Evolutionary conservation across 2,329 filamentous ascomycete species (phyloP).

Genomic region (Arachnomyces sp.): DNA sequence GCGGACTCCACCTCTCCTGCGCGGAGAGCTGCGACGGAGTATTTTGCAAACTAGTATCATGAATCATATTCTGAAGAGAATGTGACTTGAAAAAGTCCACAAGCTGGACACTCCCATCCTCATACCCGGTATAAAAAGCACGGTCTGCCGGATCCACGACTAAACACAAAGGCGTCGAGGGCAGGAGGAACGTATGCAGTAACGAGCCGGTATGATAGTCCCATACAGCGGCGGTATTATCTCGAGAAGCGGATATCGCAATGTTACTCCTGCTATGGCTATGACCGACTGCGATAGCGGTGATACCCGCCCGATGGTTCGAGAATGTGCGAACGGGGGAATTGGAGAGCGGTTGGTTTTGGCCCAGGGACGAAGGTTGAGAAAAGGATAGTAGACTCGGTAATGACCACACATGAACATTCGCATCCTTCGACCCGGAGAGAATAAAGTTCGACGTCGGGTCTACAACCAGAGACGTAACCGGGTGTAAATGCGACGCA

Average conservation of each 20-base stretch:
- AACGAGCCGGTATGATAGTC: constrained; percentile 74
- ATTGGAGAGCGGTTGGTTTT: constrained; percentile 36
- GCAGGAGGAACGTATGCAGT: constrained; percentile 74
- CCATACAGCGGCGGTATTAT: constrained; percentile 89
- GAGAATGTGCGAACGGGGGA: constrained; percentile 70
- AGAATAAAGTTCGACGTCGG: constrained; percentile 51
- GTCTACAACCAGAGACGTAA: constrained; percentile 66
- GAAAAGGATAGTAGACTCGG: constrained; percentile 62
- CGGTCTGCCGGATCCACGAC: constrained; percentile 75
- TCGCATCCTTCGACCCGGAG: constrained; percentile 60
- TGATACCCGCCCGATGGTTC: constrained; percentile 54
- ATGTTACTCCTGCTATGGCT: constrained; percentile 69
- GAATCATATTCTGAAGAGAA: constrained; percentile 33
- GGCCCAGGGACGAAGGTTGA: constrained; percentile 33
- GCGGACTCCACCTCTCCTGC: constrained; percentile 43
- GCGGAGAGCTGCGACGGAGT: constrained; percentile 34
- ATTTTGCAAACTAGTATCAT: constrained; percentile 28
- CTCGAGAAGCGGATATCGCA: constrained; percentile 73
- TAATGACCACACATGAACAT: constrained; percentile 86
- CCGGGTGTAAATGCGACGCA: constrained; percentile 38
- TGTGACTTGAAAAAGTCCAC: constrained; percentile 62
- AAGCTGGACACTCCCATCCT: constrained; percentile 71
- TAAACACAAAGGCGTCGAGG: constrained; percentile 63
- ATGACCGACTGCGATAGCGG: constrained; percentile 52
- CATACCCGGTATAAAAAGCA: constrained; percentile 71